Evolutionary conservation across 2,329 filamentous ascomycete genomes (phyloP).

Genomic region (Atkinsonella texensis): DNA sequence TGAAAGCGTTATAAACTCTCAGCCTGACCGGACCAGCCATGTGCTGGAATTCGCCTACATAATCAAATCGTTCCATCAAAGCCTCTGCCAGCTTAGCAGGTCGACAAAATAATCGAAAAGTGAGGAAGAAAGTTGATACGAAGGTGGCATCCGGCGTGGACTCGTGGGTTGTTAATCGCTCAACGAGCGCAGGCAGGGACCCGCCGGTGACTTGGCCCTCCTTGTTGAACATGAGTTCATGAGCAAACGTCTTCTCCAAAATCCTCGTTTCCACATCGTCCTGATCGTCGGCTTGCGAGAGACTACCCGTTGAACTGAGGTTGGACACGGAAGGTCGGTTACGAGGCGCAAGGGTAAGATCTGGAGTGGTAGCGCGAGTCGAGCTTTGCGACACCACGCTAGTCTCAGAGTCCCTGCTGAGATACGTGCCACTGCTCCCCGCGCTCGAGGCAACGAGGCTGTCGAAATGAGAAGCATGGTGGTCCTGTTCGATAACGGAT

Average conservation of each 20-base stretch:
- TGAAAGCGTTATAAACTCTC: constrained; percentile 91
- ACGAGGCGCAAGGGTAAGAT: constrained; percentile 43
- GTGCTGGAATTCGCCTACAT: constrained; percentile 66
- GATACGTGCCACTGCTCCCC: constrained; percentile 66
- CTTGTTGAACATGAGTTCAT: constrained; percentile 87
- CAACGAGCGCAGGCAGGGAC: constrained; percentile 80
- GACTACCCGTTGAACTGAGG: constrained; percentile 53
- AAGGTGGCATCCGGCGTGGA: constrained; percentile 86
- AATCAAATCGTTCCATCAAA: constrained; percentile 86
- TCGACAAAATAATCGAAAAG: constrained; percentile 84
- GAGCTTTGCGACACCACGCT: constrained; percentile 73
- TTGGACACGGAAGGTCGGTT: constrained; percentile 54
- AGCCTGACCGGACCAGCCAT: constrained; percentile 71
- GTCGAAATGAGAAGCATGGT: constrained; percentile 47
- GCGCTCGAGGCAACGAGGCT: constrained; percentile 65
- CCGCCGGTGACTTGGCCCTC: constrained; percentile 92
- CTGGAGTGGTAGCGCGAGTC: constrained; percentile 79
- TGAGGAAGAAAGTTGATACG: constrained; percentile 90
- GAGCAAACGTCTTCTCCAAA: constrained; percentile 83
- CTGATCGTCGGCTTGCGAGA: constrained; percentile 57
- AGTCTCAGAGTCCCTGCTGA: constrained; percentile 69
- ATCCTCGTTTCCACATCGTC: constrained; percentile 72
- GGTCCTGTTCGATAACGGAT: constrained; percentile 36
- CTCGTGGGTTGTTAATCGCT: constrained; percentile 85
- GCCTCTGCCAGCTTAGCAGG: constrained; percentile 67